Conservation (phyloP, 1,139 yeast genomes). For the Hanseniaspora sp. region DNA sequence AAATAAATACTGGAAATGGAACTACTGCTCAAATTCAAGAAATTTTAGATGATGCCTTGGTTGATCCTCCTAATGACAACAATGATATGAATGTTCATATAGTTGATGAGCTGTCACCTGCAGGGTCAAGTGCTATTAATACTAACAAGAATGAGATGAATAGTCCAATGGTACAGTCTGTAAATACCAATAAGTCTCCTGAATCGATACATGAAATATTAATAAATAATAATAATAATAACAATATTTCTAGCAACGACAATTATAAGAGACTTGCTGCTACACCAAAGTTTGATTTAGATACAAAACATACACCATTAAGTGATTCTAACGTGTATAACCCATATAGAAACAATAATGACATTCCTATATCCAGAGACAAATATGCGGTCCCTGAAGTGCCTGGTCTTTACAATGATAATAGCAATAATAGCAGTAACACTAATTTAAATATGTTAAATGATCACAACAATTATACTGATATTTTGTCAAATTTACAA, state of each 20-base stretch:
- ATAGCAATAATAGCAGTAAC: conserved; percentile 1
- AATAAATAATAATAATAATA: background rate
- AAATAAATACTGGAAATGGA: conserved; percentile 11
- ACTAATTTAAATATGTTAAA: conserved; percentile 3
- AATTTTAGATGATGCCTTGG: conserved; percentile 11
- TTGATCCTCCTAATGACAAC: background rate
- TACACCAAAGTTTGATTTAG: background rate
- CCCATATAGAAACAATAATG: background rate
- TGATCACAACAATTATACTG: conserved; percentile 15
- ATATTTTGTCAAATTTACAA: conserved; percentile 22
- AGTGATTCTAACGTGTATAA: conserved; percentile 1
- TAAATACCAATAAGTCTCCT: conserved; percentile 5
- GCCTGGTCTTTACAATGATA: background rate
- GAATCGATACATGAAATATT: background rate
- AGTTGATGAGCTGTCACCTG: conserved; percentile 4
- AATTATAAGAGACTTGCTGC: background rate
- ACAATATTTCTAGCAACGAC: background rate
- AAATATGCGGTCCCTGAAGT: background rate
- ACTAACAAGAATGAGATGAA: background rate
- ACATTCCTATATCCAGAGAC: background rate
- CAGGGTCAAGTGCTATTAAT: background rate
- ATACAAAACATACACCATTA: background rate
- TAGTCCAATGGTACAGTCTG: conserved; percentile 15
- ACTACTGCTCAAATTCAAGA: conserved; percentile 12
- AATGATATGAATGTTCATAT: conserved; percentile 7